Conservation (phyloP, 768 basidiomycete genomes). For the Termitomyces sp. region DNA sequence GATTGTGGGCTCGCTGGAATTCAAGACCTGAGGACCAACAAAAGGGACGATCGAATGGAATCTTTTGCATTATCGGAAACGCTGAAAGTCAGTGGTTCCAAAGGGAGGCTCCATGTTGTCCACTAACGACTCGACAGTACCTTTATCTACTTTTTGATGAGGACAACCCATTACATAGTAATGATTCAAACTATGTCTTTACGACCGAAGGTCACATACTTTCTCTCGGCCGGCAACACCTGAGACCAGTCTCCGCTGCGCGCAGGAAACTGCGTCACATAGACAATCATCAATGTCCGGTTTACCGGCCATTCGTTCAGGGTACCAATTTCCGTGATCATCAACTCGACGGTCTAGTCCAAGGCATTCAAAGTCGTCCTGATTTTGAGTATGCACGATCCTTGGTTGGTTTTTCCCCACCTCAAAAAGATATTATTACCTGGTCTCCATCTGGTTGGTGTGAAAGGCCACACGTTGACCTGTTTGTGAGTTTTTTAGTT, state of each 20-base stretch:
- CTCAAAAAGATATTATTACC: constrained; percentile 40
- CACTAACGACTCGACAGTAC: constrained; percentile 48
- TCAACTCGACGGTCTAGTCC: constrained; percentile 42
- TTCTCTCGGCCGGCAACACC: constrained; percentile 47
- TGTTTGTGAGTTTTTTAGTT: constrained; percentile 50
- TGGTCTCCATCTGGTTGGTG: constrained; percentile 79
- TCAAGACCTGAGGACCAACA: constrained; percentile 68
- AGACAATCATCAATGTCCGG: constrained; percentile 70
- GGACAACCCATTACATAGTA: constrained; percentile 63
- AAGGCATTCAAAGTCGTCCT: constrained; percentile 63
- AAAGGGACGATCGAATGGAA: constrained; percentile 93
- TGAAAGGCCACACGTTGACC: constrained; percentile 57
- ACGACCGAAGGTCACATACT: constrained; percentile 95
- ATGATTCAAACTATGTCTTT: constrained; percentile 85
- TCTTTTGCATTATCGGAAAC: constrained; percentile 94
- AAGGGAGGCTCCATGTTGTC: not conserved
- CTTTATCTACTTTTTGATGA: constrained; percentile 91
- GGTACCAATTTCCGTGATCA: constrained; percentile 24
- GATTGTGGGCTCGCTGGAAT: constrained; percentile 85
- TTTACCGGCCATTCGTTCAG: constrained; percentile 45
- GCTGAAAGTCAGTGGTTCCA: constrained; percentile 55
- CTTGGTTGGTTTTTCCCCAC: constrained; percentile 51
- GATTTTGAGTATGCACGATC: constrained; percentile 81
- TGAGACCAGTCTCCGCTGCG: constrained; percentile 51
- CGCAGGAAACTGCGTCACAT: constrained; percentile 57